Conservation (phyloP, 1,284 basidiomycete species). For the Bothia castanella region DNA sequence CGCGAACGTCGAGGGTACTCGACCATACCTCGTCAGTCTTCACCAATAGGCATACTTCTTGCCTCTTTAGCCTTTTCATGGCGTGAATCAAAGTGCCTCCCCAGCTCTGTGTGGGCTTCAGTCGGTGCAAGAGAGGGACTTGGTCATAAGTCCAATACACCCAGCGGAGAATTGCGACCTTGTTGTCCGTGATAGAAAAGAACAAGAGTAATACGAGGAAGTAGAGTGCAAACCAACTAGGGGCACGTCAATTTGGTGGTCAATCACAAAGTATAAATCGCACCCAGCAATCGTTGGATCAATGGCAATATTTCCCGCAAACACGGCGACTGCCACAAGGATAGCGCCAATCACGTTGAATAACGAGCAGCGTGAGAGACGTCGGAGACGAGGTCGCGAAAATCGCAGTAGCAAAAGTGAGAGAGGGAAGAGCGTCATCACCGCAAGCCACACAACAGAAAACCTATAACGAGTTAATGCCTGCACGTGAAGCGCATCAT, state of each 20-base stretch:
- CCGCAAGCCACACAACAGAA: conserved; percentile 59
- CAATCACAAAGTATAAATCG: conserved; percentile 14
- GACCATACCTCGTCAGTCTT: conserved; percentile 58
- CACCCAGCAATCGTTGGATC: conserved; percentile 54
- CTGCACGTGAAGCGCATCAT: background rate
- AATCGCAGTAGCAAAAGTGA: conserved; percentile 59
- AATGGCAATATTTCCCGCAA: conserved; percentile 58
- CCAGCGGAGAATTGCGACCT: conserved; percentile 49
- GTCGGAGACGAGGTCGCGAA: conserved; percentile 56
- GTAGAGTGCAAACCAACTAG: conserved; percentile 62
- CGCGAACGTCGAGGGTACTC: background rate
- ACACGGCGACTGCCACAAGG: conserved; percentile 43
- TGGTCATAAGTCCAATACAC: conserved; percentile 65
- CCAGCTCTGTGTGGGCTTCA: conserved; percentile 39
- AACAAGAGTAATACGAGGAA: conserved; percentile 46
- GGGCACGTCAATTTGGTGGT: conserved; percentile 3
- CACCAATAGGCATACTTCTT: conserved; percentile 56
- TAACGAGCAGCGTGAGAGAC: conserved; percentile 40
- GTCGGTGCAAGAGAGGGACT: conserved; percentile 42
- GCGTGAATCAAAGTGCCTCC: conserved; percentile 36
- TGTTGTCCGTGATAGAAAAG: conserved; percentile 50
- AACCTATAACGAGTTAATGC: conserved; percentile 38
- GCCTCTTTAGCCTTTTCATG: conserved; percentile 47
- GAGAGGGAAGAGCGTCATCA: conserved; percentile 62
- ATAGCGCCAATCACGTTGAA: conserved; percentile 41